Base-by-base conservation (phyloP, 2,329 filamentous ascomycete species). In the Neurospora sp. region DNA sequence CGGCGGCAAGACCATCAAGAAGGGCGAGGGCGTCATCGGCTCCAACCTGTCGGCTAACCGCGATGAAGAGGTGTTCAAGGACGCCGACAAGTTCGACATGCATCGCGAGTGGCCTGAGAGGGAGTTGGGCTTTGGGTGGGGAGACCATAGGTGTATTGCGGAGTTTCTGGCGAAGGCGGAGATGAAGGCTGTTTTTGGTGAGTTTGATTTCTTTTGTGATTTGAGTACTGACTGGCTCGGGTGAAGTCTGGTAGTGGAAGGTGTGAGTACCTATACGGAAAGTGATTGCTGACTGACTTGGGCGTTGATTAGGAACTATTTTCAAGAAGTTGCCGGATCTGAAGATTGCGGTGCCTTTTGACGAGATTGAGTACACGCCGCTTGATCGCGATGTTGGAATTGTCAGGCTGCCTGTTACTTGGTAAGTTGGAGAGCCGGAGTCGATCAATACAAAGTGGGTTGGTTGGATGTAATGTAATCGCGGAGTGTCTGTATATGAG, bases 11-110 rank as follows among this genome's bases (percentile, higher is more conserved):
- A 79, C 71, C 13, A 82, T 83, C 73, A 81, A 78, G 67, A 79
- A 79, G 1, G 81, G 80, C 1, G 81, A 84, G 68, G 83, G 82
- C 46, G 81, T 84, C 72, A 84, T 85, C 71, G 80, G 81, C 4
- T 80, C 82, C 9, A 84, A 83, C 36, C 79, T 82, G 73, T 83
- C 81, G 17, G 84, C 80, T 38, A 84, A 85, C 73, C 76, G 84
- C 3, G 83, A 85, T 73, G 81, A 82, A 68, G 81, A 83, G 0
- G 74, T 82, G 10, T 83, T 82, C 70, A 73, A 74, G 6, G 70
- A 81, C 69, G 76, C 82, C 2, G 80, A 84, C 70, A 73, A 70
- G 13, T 85, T 85, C 73, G 76, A 84, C 74, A 81, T 85, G 75
- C 78, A 80, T 71, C 79, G 82, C 28, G 75, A 76, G 42, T 77